phyloP scores from a whole-genome alignment of 2,329 filamentous ascomycete genomes.

The Endothia cerciana region DNA sequence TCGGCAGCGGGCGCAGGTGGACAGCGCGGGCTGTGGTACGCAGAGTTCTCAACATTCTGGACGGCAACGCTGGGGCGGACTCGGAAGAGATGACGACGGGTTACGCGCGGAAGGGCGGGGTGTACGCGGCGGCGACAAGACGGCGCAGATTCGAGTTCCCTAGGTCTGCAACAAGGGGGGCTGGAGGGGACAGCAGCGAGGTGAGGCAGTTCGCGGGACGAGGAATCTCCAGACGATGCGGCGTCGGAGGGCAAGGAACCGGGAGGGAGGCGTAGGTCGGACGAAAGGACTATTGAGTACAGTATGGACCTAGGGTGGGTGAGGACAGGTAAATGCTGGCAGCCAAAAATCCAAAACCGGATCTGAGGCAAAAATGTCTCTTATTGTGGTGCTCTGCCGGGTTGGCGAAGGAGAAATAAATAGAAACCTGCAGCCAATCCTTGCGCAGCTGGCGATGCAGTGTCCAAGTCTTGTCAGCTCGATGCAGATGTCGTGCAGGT shows the following conservation, averaged over 20 bases:
- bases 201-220: slow-evolving; percentile 10
- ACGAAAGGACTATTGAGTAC: background rate
- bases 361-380: slow-evolving; percentile 22
- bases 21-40: slow-evolving; percentile 35
- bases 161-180: slow-evolving; percentile 2
- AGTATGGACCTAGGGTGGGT: background rate
- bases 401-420: slow-evolving; percentile 16
- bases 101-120: background rate
- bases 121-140: background rate
- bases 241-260: background rate
- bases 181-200: slow-evolving; percentile 2
- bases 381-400: slow-evolving; percentile 12
- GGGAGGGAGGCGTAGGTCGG: background rate
- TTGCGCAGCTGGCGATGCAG: background rate
- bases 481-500: slow-evolving; percentile 11
- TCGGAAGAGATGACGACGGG: slow-evolving; percentile 2
- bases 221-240: background rate
- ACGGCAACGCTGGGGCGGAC: background rate
- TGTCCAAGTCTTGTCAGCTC: slow-evolving; percentile 9
- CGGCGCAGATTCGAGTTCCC: background rate
- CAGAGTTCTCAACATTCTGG: slow-evolving; percentile 31
- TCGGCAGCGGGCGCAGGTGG: slow-evolving; percentile 42
- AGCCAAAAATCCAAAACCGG: slow-evolving; percentile 8
- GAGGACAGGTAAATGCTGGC: background rate
- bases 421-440: slow-evolving; percentile 15